These are phyloP conservation scores for Mortierella sp. DNA, from an alignment of 371 early-diverging fungal species.

Conservation along the genomic window DNA sequence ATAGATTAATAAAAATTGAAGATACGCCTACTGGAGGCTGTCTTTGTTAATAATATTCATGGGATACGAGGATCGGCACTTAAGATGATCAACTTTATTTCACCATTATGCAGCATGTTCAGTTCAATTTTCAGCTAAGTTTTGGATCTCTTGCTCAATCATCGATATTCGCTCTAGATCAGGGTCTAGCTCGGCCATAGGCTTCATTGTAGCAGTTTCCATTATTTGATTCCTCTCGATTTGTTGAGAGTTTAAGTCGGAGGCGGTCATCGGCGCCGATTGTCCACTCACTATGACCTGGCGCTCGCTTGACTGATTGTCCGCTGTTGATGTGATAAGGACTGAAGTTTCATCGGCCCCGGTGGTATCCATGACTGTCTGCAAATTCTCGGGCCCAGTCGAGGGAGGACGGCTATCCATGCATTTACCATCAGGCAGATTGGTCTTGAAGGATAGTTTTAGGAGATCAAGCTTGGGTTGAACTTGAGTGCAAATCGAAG, in stretches of 20 bases:
- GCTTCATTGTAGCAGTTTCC: background rate
- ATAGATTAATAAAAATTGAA: background rate
- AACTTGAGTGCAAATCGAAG: background rate
- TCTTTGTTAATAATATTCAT: background rate
- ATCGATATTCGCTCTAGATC: background rate
- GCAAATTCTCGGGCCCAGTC: too few relatives aligned
- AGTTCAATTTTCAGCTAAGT: background rate
- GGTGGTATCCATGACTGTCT: too few relatives aligned
- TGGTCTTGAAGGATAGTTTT: background rate
- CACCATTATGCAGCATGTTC: background rate
- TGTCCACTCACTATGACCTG: too few relatives aligned
- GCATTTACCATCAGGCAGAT: background rate
- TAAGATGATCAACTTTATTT: background rate
- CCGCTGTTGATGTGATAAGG: too few relatives aligned
- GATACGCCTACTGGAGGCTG: background rate
- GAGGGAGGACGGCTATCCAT: too few relatives aligned
- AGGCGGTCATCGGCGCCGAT: too few relatives aligned
- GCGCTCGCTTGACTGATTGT: too few relatives aligned
- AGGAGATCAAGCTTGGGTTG: background rate
- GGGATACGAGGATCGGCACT: background rate
- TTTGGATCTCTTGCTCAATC: background rate
- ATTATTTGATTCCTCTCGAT: background rate
- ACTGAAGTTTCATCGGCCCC: too few relatives aligned
- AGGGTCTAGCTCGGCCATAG: background rate
- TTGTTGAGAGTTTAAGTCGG: background rate